Evolutionary conservation across 2,329 filamentous ascomycete genomes (phyloP).

Genomic region (Penicillium corylophilum): DNA sequence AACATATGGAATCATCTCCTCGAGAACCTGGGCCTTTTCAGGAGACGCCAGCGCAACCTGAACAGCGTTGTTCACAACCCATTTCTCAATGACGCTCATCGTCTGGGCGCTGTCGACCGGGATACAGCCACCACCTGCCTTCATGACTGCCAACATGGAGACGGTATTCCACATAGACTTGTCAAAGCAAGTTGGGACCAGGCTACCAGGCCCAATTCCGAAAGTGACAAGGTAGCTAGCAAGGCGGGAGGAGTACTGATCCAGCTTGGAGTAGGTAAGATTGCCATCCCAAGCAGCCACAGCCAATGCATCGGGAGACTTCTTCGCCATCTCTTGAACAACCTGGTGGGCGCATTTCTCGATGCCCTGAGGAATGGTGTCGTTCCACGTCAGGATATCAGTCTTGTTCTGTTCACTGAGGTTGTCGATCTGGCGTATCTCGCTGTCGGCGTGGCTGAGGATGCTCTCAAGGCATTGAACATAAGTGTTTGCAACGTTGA

Average conservation of each 20-base stretch:
- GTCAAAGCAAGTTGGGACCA: constrained; percentile 29
- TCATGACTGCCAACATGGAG: constrained; percentile 31
- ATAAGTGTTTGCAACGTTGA: constrained; percentile 41
- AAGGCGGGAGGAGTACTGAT: constrained; percentile 33
- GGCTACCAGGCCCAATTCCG: constrained; percentile 26
- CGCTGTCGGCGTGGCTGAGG: constrained; percentile 33
- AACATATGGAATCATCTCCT: constrained; percentile 44
- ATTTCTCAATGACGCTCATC: constrained; percentile 37
- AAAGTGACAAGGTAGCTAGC: constrained; percentile 31
- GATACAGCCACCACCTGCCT: constrained; percentile 33
- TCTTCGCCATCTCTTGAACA: constrained; percentile 25
- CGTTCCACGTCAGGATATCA: constrained; percentile 33
- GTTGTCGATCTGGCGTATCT: constrained; percentile 35
- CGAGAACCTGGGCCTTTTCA: constrained; percentile 38
- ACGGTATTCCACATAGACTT: constrained; percentile 33
- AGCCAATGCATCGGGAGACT: constrained; percentile 27
- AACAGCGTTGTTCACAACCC: constrained; percentile 40
- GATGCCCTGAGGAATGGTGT: constrained; percentile 18
- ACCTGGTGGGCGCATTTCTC: constrained; percentile 32
- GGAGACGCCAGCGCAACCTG: constrained; percentile 43
- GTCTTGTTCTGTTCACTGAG: constrained; percentile 39
- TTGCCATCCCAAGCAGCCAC: constrained; percentile 34
- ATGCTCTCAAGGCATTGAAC: constrained; percentile 40
- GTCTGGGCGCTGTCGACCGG: constrained; percentile 36
- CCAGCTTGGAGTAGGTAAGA: constrained; percentile 35